These are phyloP conservation scores for Rhododendron simsii DNA, from an alignment of 148 eudicot species.

Conservation along the genomic window DNA sequence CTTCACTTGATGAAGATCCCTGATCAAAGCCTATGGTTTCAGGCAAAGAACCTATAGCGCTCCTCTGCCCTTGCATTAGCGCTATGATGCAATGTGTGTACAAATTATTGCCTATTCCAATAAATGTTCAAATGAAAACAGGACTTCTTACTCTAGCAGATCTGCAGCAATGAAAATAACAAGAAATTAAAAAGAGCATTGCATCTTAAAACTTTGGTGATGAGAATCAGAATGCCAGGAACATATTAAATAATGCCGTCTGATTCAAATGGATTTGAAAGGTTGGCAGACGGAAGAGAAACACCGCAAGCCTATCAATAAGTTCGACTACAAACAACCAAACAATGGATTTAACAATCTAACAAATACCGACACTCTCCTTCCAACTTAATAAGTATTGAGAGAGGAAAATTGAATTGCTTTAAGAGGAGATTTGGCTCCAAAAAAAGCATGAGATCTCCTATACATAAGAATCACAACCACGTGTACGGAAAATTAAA, in stretches of 20 bases:
- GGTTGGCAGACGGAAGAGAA: background rate
- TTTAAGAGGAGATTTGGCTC: background rate
- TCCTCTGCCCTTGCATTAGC: constrained; percentile 90
- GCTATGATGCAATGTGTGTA: constrained; percentile 10
- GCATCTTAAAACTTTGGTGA: background rate
- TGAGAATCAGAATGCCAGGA: background rate
- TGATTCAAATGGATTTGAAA: background rate
- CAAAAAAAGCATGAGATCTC: background rate
- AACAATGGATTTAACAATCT: background rate
- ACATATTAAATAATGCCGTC: background rate
- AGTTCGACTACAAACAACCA: background rate
- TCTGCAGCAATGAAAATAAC: constrained; percentile 25
- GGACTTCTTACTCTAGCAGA: constrained; percentile 14
- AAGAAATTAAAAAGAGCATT: background rate
- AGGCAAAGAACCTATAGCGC: constrained; percentile 70
- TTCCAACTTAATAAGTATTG: background rate
- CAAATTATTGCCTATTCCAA: constrained; percentile 2
- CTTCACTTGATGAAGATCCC: constrained; percentile 56
- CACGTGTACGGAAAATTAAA: too few relatives aligned
- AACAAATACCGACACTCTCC: background rate
- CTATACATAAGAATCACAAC: background rate
- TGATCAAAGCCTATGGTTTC: constrained; percentile 67
- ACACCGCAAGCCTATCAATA: background rate
- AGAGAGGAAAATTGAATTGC: background rate
- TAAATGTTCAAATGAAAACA: background rate